Evolutionary conservation across 176 grass and related monocot genomes (phyloP).

Genomic region (Saccharum spontaneum): DNA sequence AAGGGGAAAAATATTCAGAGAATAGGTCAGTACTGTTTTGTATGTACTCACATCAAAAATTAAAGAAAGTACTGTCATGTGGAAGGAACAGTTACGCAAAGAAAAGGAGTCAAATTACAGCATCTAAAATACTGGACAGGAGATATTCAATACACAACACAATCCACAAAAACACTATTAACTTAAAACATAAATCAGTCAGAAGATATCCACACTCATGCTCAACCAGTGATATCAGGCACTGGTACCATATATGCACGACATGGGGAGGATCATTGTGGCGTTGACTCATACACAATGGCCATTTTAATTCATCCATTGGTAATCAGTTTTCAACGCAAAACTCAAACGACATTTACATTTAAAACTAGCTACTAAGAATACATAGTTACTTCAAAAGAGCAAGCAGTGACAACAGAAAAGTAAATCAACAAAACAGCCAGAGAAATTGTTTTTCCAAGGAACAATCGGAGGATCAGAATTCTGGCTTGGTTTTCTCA

Average conservation of each 20-base stretch:
- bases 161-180: neutral
- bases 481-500: conserved; percentile 50
- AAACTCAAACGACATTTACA: neutral
- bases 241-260: neutral
- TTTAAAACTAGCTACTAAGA: neutral
- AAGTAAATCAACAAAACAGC: neutral
- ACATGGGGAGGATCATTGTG: neutral
- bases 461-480: conserved; percentile 33
- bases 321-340: conserved; percentile 33
- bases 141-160: neutral
- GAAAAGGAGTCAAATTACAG: neutral
- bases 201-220: conserved; percentile 3
- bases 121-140: too few species aligned
- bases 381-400: neutral
- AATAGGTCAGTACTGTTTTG: neutral
- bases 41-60: neutral
- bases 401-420: neutral
- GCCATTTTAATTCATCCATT: conserved; percentile 12
- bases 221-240: neutral
- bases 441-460: neutral
- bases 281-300: conserved; percentile 42
- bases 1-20: neutral
- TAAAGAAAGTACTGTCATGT: neutral
- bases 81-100: neutral
- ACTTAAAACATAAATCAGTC: neutral